Evolutionary conservation across 768 basidiomycete genomes (phyloP).

Genomic region (Suillus spraguei): DNA sequence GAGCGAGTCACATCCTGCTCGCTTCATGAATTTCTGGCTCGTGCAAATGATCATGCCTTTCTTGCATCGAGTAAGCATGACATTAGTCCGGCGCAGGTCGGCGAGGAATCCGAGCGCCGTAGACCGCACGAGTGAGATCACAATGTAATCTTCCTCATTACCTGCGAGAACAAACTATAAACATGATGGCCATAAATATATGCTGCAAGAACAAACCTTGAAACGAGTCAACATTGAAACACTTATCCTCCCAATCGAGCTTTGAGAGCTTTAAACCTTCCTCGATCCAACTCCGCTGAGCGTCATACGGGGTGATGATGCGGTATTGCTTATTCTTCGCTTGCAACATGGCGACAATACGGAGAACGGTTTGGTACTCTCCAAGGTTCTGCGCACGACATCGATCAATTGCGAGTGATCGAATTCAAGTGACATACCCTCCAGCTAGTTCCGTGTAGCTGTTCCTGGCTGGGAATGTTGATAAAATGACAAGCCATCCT

Average conservation of each 20-base stretch:
- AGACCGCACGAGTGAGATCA: constrained; percentile 72
- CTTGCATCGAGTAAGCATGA: constrained; percentile 85
- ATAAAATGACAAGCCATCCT: constrained; percentile 65
- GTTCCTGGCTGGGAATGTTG: constrained; percentile 48
- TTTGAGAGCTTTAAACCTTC: constrained; percentile 47
- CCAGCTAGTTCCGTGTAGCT: constrained; percentile 38
- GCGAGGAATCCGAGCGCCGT: constrained; percentile 66
- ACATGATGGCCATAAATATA: constrained; percentile 4
- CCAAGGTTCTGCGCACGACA: constrained; percentile 50
- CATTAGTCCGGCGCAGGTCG: constrained; percentile 74
- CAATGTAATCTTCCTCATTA: constrained; percentile 80
- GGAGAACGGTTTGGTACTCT: constrained; percentile 59
- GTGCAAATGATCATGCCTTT: constrained; percentile 76
- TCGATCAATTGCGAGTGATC: background rate
- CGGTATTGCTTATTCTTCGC: constrained; percentile 49
- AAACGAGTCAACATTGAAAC: constrained; percentile 80
- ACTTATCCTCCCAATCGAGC: constrained; percentile 65
- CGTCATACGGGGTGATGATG: constrained; percentile 84
- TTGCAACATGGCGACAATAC: constrained; percentile 60
- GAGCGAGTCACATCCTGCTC: constrained; percentile 48
- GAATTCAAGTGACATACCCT: constrained; percentile 30
- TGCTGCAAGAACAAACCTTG: constrained; percentile 54
- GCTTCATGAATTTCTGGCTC: constrained; percentile 60
- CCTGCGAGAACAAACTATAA: constrained; percentile 42
- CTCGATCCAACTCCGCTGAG: constrained; percentile 65